Conservation (phyloP, 2,329 filamentous ascomycete genomes). For the Chaetomiaceae sp. region DNA sequence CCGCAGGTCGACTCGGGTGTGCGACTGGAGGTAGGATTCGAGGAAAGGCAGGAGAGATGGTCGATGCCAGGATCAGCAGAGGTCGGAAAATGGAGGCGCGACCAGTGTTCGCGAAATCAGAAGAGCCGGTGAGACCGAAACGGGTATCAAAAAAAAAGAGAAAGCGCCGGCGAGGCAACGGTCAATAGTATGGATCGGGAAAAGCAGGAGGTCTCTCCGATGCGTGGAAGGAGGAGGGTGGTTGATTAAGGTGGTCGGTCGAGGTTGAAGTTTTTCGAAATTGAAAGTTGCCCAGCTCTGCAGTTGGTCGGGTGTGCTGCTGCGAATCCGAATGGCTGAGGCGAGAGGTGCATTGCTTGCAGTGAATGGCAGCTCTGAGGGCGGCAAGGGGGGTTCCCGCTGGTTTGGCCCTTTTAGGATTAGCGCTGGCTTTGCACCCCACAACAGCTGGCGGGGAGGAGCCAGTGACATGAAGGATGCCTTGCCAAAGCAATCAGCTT, state of each 20-base stretch:
- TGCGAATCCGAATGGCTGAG: conserved; percentile 17
- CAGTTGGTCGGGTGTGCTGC: no score
- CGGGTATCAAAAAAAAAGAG: conserved; percentile 17
- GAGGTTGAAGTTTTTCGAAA: conserved; percentile 15
- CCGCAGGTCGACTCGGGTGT: conserved; percentile 8
- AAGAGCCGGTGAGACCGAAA: conserved; percentile 12
- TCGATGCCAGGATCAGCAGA: conserved; percentile 6
- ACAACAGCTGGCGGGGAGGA: background rate
- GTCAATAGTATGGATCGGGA: background rate
- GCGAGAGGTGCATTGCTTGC: background rate
- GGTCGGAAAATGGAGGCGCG: conserved; percentile 12
- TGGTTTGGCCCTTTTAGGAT: conserved; percentile 2
- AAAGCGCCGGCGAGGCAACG: background rate
- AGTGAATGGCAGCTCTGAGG: conserved; percentile 2
- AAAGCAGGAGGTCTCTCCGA: background rate
- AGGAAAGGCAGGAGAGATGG: background rate
- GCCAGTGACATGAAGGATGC: no score
- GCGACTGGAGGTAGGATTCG: conserved; percentile 2
- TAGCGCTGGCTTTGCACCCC: background rate
- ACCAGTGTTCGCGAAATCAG: conserved; percentile 2
- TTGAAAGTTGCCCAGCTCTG: conserved; percentile 11
- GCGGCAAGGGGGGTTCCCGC: conserved; percentile 6
- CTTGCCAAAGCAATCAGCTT: no score
- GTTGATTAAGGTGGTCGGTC: conserved; percentile 10
- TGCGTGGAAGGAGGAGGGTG: background rate